phyloP scores from a whole-genome alignment of 2,329 filamentous ascomycete species.

The Apiospora koreana region DNA sequence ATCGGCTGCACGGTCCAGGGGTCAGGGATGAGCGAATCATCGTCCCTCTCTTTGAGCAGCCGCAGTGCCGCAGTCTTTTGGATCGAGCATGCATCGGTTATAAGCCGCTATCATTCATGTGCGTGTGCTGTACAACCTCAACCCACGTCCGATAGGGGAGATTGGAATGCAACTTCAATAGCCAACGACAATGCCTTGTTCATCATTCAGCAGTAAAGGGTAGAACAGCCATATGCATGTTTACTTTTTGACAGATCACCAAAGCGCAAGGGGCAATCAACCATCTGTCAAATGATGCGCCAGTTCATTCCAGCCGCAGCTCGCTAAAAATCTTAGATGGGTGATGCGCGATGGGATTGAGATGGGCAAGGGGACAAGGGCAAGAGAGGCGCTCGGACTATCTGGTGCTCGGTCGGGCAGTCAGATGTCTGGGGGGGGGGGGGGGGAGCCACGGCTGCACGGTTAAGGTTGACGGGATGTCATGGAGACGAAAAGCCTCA shows the following conservation, averaged over 20 bases:
- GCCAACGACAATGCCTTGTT: neutral
- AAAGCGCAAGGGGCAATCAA: neutral
- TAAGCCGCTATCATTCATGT: neutral
- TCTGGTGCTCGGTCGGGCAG: neutral
- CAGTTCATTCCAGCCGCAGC: slow-evolving; percentile 4
- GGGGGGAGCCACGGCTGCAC: no score
- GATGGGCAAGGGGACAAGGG: neutral
- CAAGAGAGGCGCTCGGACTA: neutral
- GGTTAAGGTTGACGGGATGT: neutral
- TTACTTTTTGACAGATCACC: slow-evolving; percentile 5
- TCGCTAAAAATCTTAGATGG: neutral
- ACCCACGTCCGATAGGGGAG: neutral
- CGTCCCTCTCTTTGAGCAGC: neutral
- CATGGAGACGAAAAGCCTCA: slow-evolving; percentile 3
- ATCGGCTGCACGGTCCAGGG: neutral
- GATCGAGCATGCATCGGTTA: neutral
- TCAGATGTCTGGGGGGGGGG: neutral
- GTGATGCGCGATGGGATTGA: neutral
- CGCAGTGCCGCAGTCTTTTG: neutral
- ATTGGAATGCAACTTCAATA: slow-evolving; percentile 1
- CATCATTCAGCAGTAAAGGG: neutral
- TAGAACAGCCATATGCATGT: neutral
- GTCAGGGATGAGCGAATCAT: neutral
- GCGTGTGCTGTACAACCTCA: neutral
- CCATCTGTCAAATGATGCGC: slow-evolving; percentile 2